phyloP scores from a whole-genome alignment of 768 basidiomycete species.

The Tephrocybe rancida region DNA sequence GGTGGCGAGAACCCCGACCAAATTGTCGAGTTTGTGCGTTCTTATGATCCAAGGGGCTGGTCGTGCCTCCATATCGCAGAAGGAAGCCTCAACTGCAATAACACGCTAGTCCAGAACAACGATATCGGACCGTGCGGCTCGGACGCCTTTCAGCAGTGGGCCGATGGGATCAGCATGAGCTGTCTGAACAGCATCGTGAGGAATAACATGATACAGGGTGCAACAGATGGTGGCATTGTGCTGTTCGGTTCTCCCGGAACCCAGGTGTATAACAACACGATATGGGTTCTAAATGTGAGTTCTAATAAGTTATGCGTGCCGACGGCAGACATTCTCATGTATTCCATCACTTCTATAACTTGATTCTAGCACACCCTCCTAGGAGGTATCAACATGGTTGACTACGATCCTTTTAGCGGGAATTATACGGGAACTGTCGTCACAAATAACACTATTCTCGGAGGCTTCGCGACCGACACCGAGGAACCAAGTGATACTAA shows the following conservation, averaged over 20 bases:
- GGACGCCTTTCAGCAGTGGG: slow-evolving; percentile 71
- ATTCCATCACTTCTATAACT: background rate
- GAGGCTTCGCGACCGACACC: slow-evolving; percentile 63
- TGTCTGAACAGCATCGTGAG: slow-evolving; percentile 63
- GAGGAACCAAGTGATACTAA: slow-evolving; percentile 40
- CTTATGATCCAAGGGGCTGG: slow-evolving; percentile 81
- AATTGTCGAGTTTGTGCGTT: slow-evolving; percentile 74
- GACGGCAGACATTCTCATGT: background rate
- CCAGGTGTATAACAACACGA: slow-evolving; percentile 74
- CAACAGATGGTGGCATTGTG: slow-evolving; percentile 83
- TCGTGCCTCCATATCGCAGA: slow-evolving; percentile 79
- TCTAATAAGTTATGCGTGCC: no score
- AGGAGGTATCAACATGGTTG: slow-evolving; percentile 81
- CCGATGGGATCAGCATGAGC: slow-evolving; percentile 78
- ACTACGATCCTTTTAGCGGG: slow-evolving; percentile 68
- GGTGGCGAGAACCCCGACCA: slow-evolving; percentile 76
- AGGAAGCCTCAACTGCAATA: slow-evolving; percentile 66
- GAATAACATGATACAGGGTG: slow-evolving; percentile 69
- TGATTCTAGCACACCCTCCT: slow-evolving; percentile 59
- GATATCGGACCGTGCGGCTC: slow-evolving; percentile 80
- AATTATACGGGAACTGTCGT: slow-evolving; percentile 68
- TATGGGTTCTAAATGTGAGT: slow-evolving; percentile 69
- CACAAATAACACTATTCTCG: slow-evolving; percentile 64
- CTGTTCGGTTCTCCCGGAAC: slow-evolving; percentile 77
- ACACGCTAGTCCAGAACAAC: slow-evolving; percentile 73